phyloP scores from a whole-genome alignment of 768 basidiomycete genomes.

The Lentinula detonsa region DNA sequence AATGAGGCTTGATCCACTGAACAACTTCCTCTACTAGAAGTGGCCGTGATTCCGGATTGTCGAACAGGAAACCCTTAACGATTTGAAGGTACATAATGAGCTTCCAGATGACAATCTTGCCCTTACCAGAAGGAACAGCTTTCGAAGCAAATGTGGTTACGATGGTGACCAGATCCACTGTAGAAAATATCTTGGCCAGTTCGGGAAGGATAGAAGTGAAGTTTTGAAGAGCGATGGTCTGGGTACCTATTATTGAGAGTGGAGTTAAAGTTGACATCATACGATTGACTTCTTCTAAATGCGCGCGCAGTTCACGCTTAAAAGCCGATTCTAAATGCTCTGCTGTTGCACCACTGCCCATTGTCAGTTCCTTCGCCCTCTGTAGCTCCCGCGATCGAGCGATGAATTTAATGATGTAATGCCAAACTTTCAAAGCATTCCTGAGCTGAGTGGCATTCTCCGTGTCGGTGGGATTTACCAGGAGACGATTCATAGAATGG shows the following conservation, averaged over 20 bases:
- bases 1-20: constrained; percentile 92
- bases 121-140: constrained; percentile 68
- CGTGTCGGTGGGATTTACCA: constrained; percentile 63
- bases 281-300: constrained; percentile 75
- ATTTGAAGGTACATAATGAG: constrained; percentile 92
- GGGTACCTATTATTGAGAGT: constrained; percentile 89
- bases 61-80: constrained; percentile 84
- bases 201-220: constrained; percentile 91
- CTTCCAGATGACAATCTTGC: constrained; percentile 90
- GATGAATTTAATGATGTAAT: constrained; percentile 94
- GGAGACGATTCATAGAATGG: constrained; percentile 78
- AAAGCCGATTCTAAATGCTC: constrained; percentile 84
- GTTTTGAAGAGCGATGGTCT: constrained; percentile 89
- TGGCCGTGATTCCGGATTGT: constrained; percentile 71
- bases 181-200: constrained; percentile 72
- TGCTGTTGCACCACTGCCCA: constrained; percentile 75
- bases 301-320: constrained; percentile 73
- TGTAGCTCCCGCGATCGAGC: constrained; percentile 86
- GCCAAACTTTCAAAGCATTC: constrained; percentile 93
- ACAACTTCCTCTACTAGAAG: constrained; percentile 83
- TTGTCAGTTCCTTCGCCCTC: constrained; percentile 71
- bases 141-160: constrained; percentile 79
- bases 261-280: constrained; percentile 84
- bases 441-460: constrained; percentile 77
- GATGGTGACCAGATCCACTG: constrained; percentile 80